Evolutionary conservation across 202 grass and related monocot species (phyloP).

Genomic region (Panicum virgatum): DNA sequence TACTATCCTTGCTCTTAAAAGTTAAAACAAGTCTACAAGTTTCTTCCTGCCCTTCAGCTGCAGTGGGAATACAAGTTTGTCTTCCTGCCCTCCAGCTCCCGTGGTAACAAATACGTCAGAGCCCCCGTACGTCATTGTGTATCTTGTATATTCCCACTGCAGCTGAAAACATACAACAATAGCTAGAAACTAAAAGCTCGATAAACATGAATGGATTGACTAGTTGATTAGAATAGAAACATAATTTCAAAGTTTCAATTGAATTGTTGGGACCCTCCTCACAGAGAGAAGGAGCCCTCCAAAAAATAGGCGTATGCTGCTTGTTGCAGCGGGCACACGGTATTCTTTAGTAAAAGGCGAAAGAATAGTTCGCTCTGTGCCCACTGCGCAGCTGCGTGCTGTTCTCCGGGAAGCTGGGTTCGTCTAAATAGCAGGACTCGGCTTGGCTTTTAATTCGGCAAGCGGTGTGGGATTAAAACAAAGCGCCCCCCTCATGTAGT

Average conservation of each 20-base stretch:
- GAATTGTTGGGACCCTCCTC: background rate
- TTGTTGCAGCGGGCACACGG: slow-evolving; percentile 58
- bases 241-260: background rate
- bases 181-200: too few relatives aligned
- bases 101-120: too few relatives aligned
- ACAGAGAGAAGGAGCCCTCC: background rate
- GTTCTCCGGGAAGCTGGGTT: fast-evolving
- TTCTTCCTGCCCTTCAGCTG: background rate
- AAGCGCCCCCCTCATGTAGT: background rate
- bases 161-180: too few relatives aligned
- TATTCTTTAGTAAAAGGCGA: slow-evolving; percentile 90
- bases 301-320: slow-evolving; percentile 46
- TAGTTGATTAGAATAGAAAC: too few relatives aligned
- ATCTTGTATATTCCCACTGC: too few relatives aligned
- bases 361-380: slow-evolving; percentile 81
- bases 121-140: too few relatives aligned
- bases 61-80: too few relatives aligned
- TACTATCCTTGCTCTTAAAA: too few relatives aligned
- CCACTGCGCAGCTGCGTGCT: slow-evolving; percentile 56
- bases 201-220: too few relatives aligned
- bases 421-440: background rate
- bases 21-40: too few relatives aligned
- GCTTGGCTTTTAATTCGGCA: too few relatives aligned
- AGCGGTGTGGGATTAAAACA: slow-evolving; percentile 5
- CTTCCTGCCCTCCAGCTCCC: too few relatives aligned